These are phyloP conservation scores for Gnaphalium uliginosum DNA, from an alignment of 129 eudicot species.

Conservation along the genomic window DNA sequence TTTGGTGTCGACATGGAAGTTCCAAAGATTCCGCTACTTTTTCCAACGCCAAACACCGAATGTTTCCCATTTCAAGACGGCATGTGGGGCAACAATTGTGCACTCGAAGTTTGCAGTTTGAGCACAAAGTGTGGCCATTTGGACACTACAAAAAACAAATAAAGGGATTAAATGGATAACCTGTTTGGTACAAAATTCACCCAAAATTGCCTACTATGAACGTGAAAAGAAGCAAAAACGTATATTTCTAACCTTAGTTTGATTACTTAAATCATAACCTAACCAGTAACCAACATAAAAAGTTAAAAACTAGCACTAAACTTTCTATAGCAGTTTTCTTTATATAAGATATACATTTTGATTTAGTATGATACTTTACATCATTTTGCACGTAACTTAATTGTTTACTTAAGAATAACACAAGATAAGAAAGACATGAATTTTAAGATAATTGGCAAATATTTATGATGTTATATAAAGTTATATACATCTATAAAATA, in stretches of 20 bases:
- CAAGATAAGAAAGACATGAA: not conserved
- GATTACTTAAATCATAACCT: not conserved
- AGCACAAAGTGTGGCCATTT: conserved; percentile 85
- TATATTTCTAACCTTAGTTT: not conserved
- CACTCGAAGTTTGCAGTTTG: conserved; percentile 67
- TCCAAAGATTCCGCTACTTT: conserved; percentile 84
- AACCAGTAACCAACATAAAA: conserved; percentile 3
- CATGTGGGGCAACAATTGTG: conserved; percentile 88
- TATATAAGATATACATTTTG: not conserved
- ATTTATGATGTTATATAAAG: not conserved
- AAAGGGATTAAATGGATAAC: conserved; percentile 7
- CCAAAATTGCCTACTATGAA: conserved; percentile 14
- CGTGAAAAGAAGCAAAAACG: not conserved
- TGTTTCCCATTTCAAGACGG: conserved; percentile 71
- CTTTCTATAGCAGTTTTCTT: not conserved
- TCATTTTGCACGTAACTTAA: not conserved
- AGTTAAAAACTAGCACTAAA: conserved; percentile 3
- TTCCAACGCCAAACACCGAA: conserved; percentile 88
- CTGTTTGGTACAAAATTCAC: not conserved
- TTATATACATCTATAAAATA: not conserved
- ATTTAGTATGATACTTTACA: not conserved
- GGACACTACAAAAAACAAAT: conserved; percentile 57
- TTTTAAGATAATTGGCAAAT: not conserved
- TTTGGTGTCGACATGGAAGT: conserved; percentile 72
- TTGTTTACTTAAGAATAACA: not conserved